Percentiles rank a stretch among this genome's conserved stretches.
phyloP scores from a whole-genome alignment of 139 green algal genomes.

The Closterium sp. region DNA sequence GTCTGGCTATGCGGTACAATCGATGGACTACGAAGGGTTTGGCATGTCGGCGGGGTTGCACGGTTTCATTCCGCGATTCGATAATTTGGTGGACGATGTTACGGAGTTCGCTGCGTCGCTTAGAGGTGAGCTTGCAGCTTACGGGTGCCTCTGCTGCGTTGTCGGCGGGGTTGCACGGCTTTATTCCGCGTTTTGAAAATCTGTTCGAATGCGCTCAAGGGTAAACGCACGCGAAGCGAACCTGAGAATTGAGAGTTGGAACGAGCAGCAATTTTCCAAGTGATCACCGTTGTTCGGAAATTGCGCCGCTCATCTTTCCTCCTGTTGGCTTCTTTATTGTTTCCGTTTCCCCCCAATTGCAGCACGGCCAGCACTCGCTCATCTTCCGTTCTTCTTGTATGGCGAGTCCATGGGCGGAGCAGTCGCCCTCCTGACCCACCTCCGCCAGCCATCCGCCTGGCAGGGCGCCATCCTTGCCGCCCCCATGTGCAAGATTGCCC shows the following conservation, averaged over 20 bases:
- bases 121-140: conserved; percentile 37
- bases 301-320: no score
- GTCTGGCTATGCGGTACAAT: conserved; percentile 14
- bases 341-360: background rate
- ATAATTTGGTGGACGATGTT: conserved; percentile 37
- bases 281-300: no score
- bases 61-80: conserved; percentile 35
- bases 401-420: conserved; percentile 50
- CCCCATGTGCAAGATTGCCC: conserved; percentile 45
- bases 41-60: conserved; percentile 28
- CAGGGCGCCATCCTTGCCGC: conserved; percentile 34
- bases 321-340: background rate
- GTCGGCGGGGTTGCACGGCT: conserved; percentile 27
- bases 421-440: conserved; percentile 27
- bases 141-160: no score
- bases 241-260: no score
- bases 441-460: conserved; percentile 21
- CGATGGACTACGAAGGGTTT: conserved; percentile 39
- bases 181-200: conserved; percentile 40
- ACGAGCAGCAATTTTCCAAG: no score
- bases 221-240: no score
- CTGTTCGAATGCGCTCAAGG: no score
- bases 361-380: background rate
- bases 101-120: conserved; percentile 27
- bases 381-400: conserved; percentile 33